Evolutionary conservation across 805 yeast genomes (phyloP).

Genomic region (Wickerhamiella sorbophila): DNA sequence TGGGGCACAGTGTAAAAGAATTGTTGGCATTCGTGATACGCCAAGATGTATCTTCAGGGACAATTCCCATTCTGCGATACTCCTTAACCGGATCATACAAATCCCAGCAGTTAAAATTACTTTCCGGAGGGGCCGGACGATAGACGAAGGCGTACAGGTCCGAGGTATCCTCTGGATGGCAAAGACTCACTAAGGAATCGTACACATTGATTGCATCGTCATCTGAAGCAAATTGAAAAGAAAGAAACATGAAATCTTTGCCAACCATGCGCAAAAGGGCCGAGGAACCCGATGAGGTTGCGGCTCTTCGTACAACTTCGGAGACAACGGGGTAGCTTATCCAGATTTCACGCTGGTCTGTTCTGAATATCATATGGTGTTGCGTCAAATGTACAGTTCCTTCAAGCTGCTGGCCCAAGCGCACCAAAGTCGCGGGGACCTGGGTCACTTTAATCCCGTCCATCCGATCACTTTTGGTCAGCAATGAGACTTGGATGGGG

Average conservation of each 20-base stretch:
- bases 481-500: not conserved
- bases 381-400: conserved; percentile 61
- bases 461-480: conserved; percentile 4
- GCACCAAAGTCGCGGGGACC: conserved; percentile 33
- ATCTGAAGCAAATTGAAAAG: conserved; percentile 56
- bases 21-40: conserved; percentile 51
- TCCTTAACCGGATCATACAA: conserved; percentile 50
- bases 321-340: conserved; percentile 76
- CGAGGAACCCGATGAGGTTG: conserved; percentile 12
- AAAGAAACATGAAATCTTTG: conserved; percentile 69
- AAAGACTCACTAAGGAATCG: conserved; percentile 53
- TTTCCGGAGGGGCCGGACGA: conserved; percentile 58
- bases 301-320: conserved; percentile 19
- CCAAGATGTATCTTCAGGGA: conserved; percentile 39
- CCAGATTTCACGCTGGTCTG: conserved; percentile 58
- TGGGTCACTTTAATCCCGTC: conserved; percentile 19
- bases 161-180: conserved; percentile 37
- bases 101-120: conserved; percentile 54
- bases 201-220: conserved; percentile 53
- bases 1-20: conserved; percentile 42
- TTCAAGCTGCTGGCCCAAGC: conserved; percentile 39
- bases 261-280: conserved; percentile 59
- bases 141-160: conserved; percentile 73
- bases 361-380: conserved; percentile 55
- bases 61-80: conserved; percentile 54